A percentile compares a stretch with the other conserved stretches of the same genome.
Evolutionary conservation across 257 asterid genomes (phyloP).

Genomic region (Sherardia arvensis): DNA sequence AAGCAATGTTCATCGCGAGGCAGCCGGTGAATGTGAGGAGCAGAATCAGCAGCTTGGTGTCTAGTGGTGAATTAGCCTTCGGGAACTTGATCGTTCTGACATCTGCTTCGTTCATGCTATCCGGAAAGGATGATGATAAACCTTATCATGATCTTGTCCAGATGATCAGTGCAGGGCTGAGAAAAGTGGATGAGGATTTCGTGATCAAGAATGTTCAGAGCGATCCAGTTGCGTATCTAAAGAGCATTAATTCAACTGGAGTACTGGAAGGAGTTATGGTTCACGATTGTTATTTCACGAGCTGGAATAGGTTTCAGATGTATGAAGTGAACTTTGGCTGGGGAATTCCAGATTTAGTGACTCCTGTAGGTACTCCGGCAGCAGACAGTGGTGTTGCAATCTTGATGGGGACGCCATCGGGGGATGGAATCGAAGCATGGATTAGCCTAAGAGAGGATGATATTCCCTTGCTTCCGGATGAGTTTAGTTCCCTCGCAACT

Average conservation of each 20-base stretch:
- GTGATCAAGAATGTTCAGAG: neutral
- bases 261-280: neutral
- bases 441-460: constrained; percentile 15
- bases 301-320: constrained; percentile 22
- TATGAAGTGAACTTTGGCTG: constrained; percentile 25
- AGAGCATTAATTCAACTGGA: neutral
- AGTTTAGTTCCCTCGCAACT: neutral
- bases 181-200: neutral
- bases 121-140: neutral
- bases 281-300: constrained; percentile 10
- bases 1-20: neutral
- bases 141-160: constrained; percentile 2
- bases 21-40: constrained; percentile 30
- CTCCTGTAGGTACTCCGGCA: constrained; percentile 17
- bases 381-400: constrained; percentile 12
- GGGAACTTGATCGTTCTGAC: constrained; percentile 14
- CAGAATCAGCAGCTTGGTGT: constrained; percentile 5
- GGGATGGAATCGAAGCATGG: constrained; percentile 44
- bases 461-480: neutral
- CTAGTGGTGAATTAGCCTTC: neutral
- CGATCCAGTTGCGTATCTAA: neutral
- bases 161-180: constrained; percentile 5
- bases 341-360: constrained; percentile 27
- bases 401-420: constrained; percentile 20
- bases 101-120: neutral